Evolutionary conservation across 2,329 filamentous ascomycete species (phyloP), one percentile per base, ranked within the genome.

Genomic region (Ilyonectria mors-panacis): DNA sequence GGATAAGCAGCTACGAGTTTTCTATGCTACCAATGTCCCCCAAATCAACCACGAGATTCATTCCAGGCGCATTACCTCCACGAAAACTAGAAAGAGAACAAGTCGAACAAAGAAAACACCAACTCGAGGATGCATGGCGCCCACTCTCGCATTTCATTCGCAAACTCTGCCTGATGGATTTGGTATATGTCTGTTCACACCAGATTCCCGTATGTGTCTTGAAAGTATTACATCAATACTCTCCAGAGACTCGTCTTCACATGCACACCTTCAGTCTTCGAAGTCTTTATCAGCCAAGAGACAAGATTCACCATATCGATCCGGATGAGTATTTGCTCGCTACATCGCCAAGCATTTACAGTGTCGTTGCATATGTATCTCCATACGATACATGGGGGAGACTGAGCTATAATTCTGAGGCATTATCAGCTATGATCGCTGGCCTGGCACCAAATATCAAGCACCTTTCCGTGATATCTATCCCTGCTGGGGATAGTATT

Each of bases 241-340:
- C 21, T 17, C 55, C 59, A 3, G 5, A 47, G 6, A 64, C 44
- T 3, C 59, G 65, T 7, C 59, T 67, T 30, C 55, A 63, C 37
- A 57, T 63, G n/a, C 55, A 60, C 21, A 64, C 54, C 2, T 67
- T 67, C 19, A 56, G 42, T 35, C 60, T 67, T 42, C 55, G 55
- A 15, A 64, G 65, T 13, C 21, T 63, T 17, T 44, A 48, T 8
- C 9, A 37, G 21, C 12, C 4, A 26, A 13, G 12, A 10, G 50
- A 37, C 12, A 17, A 45, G 6, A 13, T 10, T 13, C 21, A 33
- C 3, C 26, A 45, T 13, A 54, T 67, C n/a, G 48, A 66, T 9
- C 50, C 42, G 2, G 63, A 66, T 23, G 63, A 66, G 9, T 23
- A 53, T 21, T 45, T 33, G 19, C 23, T 66, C 23, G 51, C 37